These are phyloP conservation scores for Fusarium heterosporum DNA, from an alignment of 2,329 filamentous ascomycete species.

Conservation along the genomic window DNA sequence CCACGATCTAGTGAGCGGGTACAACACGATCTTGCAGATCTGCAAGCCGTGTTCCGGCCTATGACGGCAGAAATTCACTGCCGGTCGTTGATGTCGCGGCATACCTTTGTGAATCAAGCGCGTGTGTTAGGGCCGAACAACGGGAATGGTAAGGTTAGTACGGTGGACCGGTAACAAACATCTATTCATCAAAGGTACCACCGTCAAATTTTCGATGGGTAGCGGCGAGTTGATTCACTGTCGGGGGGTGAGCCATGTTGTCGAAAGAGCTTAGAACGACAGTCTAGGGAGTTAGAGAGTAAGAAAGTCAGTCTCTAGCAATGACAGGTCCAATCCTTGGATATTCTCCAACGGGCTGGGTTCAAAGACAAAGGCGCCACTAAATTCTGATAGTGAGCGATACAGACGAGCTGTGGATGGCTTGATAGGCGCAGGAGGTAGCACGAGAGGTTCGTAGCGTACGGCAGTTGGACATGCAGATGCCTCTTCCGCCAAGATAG, in stretches of 20 bases:
- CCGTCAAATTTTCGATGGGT: background rate
- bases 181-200: conserved; percentile 11
- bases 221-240: background rate
- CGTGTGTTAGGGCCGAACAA: background rate
- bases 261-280: background rate
- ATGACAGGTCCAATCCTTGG: conserved; percentile 16
- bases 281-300: background rate
- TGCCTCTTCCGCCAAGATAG: conserved; percentile 20
- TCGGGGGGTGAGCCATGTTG: background rate
- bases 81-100: background rate
- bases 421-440: background rate
- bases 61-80: background rate
- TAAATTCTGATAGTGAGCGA: background rate
- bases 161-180: conserved; percentile 7
- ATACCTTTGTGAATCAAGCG: conserved; percentile 9
- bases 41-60: conserved; percentile 4
- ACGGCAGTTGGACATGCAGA: conserved; percentile 30
- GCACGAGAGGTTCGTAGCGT: conserved; percentile 2
- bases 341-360: conserved; percentile 27
- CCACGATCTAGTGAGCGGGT: conserved; percentile 6
- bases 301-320: background rate
- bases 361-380: conserved; percentile 11
- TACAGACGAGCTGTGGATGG: background rate
- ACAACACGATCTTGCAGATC: conserved; percentile 6
- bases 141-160: conserved; percentile 3